Percentiles rank a stretch among this genome's conserved stretches.
phyloP scores from a whole-genome alignment of 164 flowering plant genomes.

The Annona cherimola region DNA sequence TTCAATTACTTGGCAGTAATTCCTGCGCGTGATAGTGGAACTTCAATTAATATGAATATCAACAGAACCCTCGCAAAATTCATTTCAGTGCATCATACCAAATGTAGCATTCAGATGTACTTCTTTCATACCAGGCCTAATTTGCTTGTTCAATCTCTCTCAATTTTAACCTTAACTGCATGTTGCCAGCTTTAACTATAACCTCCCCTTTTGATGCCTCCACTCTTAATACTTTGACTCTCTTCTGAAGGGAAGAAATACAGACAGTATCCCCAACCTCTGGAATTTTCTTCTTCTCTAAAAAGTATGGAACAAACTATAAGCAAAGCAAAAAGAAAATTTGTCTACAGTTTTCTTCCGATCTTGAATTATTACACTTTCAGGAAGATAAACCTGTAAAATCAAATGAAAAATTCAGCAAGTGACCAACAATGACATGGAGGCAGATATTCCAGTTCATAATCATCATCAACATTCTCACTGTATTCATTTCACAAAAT shows the following conservation, averaged over 20 bases:
- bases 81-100: neutral
- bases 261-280: constrained; percentile 63
- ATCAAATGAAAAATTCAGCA: neutral
- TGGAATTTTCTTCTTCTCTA: constrained; percentile 54
- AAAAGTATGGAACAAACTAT: constrained; percentile 5
- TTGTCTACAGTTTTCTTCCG: no score
- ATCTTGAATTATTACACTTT: no score
- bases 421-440: neutral
- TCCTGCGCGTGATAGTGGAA: no score
- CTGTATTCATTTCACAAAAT: no score
- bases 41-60: no score
- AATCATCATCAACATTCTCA: neutral
- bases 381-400: no score
- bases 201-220: constrained; percentile 60
- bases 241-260: constrained; percentile 52
- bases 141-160: constrained; percentile 25
- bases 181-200: constrained; percentile 60
- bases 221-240: constrained; percentile 55
- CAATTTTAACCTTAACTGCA: constrained; percentile 71
- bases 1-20: no score
- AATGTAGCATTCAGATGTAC: neutral
- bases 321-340: no score
- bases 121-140: neutral
- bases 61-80: neutral
- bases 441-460: neutral